Conservation (phyloP, 305 asterid genomes). For the Ajuga reptans region DNA sequence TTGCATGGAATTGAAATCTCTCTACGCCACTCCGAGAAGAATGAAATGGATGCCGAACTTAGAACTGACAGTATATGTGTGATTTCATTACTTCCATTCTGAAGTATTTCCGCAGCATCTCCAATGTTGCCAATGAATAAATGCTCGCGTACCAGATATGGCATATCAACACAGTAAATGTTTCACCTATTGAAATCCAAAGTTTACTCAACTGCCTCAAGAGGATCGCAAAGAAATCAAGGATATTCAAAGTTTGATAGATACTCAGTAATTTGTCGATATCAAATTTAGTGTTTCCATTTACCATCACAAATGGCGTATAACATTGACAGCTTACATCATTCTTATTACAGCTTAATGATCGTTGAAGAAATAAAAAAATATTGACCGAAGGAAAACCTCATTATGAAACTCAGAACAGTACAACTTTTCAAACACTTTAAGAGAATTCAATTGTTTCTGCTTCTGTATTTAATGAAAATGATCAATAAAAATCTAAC, state of each 20-base stretch:
- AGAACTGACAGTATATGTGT: conserved; percentile 75
- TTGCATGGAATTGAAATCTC: conserved; percentile 53
- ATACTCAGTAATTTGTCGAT: background rate
- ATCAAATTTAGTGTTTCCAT: background rate
- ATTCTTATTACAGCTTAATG: background rate
- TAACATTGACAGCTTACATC: background rate
- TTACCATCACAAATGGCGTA: background rate
- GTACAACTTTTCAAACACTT: background rate
- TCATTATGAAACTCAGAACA: background rate
- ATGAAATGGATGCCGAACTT: conserved; percentile 77
- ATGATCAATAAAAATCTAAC: background rate
- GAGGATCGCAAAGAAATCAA: conserved; percentile 7
- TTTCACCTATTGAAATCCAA: conserved; percentile 18
- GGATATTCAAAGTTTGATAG: background rate
- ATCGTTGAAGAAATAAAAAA: conserved; percentile 10
- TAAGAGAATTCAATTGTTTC: background rate
- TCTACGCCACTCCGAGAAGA: conserved; percentile 89
- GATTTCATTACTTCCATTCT: conserved; percentile 62
- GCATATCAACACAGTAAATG: conserved; percentile 47
- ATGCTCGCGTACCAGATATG: conserved; percentile 73
- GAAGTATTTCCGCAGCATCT: conserved; percentile 87
- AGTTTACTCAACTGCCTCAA: conserved; percentile 6
- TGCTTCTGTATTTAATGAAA: background rate
- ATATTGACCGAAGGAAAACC: background rate
- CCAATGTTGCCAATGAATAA: conserved; percentile 75